phyloP scores from a whole-genome alignment of 805 yeast species.

The Starmera dryadoides region DNA sequence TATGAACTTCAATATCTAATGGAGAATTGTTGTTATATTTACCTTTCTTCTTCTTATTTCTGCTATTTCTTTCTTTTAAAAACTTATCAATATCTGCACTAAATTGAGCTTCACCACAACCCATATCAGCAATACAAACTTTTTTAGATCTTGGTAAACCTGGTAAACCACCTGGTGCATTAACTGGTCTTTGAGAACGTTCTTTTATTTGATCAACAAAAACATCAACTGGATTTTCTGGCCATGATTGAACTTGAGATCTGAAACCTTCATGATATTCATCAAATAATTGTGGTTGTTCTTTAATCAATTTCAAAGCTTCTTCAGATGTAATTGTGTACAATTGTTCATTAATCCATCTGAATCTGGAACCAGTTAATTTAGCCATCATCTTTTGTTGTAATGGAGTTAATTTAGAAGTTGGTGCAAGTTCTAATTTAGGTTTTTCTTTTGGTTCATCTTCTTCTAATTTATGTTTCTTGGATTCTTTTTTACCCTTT shows the following conservation, averaged over 20 bases:
- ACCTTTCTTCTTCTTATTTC: constrained; percentile 21
- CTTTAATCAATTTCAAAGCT: constrained; percentile 64
- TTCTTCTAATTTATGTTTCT: constrained; percentile 6
- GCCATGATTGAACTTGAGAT: constrained; percentile 95
- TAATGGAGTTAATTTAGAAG: constrained; percentile 62
- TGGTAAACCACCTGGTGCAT: constrained; percentile 95
- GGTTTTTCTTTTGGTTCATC: constrained; percentile 1
- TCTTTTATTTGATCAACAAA: constrained; percentile 65
- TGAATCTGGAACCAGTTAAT: constrained; percentile 87
- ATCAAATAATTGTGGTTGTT: constrained; percentile 84
- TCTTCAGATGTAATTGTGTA: constrained; percentile 77
- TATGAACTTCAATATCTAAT: constrained; percentile 59
- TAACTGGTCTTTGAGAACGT: constrained; percentile 58
- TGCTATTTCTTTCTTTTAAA: constrained; percentile 27
- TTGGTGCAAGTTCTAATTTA: constrained; percentile 11
- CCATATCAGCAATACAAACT: constrained; percentile 94
- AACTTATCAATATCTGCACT: constrained; percentile 57
- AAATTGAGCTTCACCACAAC: constrained; percentile 95
- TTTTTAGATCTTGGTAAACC: constrained; percentile 44
- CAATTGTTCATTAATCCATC: constrained; percentile 98
- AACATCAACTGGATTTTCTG: constrained; percentile 95
- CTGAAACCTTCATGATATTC: constrained; percentile 95
- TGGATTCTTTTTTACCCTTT: neutral
- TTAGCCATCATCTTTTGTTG: constrained; percentile 96
- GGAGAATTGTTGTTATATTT: constrained; percentile 29